A percentile compares a stretch with the other conserved stretches of the same genome.
Evolutionary conservation across 345 rosid species (phyloP).

Genomic region (Pistacia atlantica): DNA sequence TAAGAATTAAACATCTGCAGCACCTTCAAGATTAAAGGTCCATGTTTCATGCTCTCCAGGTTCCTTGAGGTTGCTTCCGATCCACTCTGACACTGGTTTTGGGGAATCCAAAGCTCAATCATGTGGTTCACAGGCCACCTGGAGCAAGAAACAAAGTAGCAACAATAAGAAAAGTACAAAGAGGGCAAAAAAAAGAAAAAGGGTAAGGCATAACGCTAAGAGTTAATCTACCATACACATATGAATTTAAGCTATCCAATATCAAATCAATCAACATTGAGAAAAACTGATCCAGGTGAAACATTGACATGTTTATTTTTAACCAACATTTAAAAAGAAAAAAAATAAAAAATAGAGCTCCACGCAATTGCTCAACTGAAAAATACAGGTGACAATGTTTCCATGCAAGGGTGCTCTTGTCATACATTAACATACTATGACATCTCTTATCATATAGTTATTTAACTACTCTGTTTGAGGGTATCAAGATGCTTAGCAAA

Average conservation of each 20-base stretch:
- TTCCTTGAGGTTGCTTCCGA: conserved; percentile 84
- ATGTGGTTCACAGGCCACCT: conserved; percentile 94
- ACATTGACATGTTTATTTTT: not conserved
- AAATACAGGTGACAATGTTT: not conserved
- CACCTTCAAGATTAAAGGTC: conserved; percentile 91
- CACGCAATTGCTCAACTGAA: not conserved
- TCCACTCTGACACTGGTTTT: conserved; percentile 75
- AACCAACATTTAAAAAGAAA: not conserved
- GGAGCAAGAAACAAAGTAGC: conserved; percentile 22
- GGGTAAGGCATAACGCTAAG: not conserved
- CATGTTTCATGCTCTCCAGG: conserved; percentile 83
- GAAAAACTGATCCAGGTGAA: not conserved
- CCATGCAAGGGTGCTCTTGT: not conserved
- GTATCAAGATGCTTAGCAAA: not conserved
- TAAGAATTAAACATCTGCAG: conserved; percentile 85
- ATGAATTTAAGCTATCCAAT: conserved; percentile 2
- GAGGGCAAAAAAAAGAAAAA: no score
- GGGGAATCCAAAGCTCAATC: conserved; percentile 79
- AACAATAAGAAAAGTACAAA: not conserved
- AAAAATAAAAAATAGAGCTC: not conserved
- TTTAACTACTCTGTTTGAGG: not conserved
- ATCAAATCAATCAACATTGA: not conserved
- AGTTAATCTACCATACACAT: not conserved
- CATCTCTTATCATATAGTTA: not conserved
- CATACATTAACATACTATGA: not conserved